Base-by-base conservation (phyloP, 768 basidiomycete species). In the Hygrocybe punicea region DNA sequence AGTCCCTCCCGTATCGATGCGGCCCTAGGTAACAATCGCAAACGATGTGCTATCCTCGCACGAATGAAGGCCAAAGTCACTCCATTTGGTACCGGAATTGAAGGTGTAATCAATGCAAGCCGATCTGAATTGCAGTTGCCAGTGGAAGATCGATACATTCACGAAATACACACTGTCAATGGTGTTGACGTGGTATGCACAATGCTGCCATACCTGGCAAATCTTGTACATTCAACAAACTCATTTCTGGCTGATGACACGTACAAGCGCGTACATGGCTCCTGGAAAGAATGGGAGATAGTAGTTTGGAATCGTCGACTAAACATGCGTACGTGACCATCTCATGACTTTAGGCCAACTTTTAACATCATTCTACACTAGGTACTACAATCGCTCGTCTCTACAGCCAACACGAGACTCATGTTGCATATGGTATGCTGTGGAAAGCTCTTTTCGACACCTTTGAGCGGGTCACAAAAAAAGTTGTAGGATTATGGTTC, bases 271-370 rank as follows among this genome's bases (percentile, higher is more conserved):
- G 37, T 57, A 4, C 56, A 61, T 24, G 58, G 61, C 7, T 17
- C 17, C 8, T 65, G 64, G 62, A 65, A 65, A 40, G 64, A 65
- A 51, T 65, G 62, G 64, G 64, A 65, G 19, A 56, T 65, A 6
- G 64, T 63, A 1, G 53, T 65, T 25, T 65, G 62, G 62, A 54
- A 63, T 33, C 14, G 51, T 16, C 37, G 48, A 14, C 21, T 59
- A 13, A 55, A 66, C 53, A 51, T 45, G 6, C 56, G 63, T 66
- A 51, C 6, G 35, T 34, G 16, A 44, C 21, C 21, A 44, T 29
- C 29, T 44, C 40, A 19, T 23, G 13, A 10, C n/a, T 19, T 17
- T 53, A 34, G 4, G 29, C 10, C 11, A 35, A 33, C n/a, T 53
- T 13, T 35, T 21, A 6, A 17, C 17, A 17, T 53, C 8, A 53